A percentile compares a stretch with the other conserved stretches of the same genome.
These are phyloP conservation scores for Pyrenula massariospora DNA, from an alignment of 495 filamentous ascomycete species.

Conservation along the genomic window DNA sequence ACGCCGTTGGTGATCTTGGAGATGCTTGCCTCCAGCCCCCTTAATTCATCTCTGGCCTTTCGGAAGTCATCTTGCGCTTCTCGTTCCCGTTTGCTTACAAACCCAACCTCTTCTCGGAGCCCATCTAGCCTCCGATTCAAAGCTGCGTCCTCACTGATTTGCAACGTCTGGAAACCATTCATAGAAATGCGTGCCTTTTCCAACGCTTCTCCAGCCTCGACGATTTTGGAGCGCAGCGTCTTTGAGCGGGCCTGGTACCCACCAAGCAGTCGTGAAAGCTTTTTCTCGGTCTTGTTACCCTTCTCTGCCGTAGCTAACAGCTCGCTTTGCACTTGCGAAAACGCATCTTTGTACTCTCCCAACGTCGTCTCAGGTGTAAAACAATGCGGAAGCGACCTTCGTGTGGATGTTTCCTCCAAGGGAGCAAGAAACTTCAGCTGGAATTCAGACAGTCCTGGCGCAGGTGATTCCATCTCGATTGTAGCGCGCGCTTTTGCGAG, in stretches of 20 bases:
- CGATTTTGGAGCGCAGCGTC: slow-evolving; percentile 65
- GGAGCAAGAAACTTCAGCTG: slow-evolving; percentile 55
- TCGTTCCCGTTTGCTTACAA: slow-evolving; percentile 71
- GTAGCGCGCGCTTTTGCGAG: slow-evolving; percentile 65
- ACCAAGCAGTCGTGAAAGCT: slow-evolving; percentile 74
- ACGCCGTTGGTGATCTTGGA: neutral
- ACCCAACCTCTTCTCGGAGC: slow-evolving; percentile 70
- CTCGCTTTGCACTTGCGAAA: slow-evolving; percentile 42
- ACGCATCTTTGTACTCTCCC: slow-evolving; percentile 19
- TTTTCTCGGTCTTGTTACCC: slow-evolving; percentile 84
- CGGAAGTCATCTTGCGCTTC: slow-evolving; percentile 85
- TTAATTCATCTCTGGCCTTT: slow-evolving; percentile 64
- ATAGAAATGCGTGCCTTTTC: slow-evolving; percentile 61
- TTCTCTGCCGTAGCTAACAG: slow-evolving; percentile 62
- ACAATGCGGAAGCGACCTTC: slow-evolving; percentile 56
- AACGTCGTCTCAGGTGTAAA: slow-evolving; percentile 45
- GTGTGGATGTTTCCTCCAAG: slow-evolving; percentile 25
- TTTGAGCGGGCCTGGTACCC: slow-evolving; percentile 86
- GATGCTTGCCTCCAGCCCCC: slow-evolving; percentile 33
- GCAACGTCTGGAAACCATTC: slow-evolving; percentile 62
- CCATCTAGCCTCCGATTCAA: slow-evolving; percentile 60
- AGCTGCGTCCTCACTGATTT: slow-evolving; percentile 66
- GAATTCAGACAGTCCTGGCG: slow-evolving; percentile 32
- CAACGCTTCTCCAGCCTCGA: slow-evolving; percentile 66
- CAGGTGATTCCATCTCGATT: slow-evolving; percentile 59